Conservation (phyloP, 169 alveolate genomes). For the Besnoitia besnoiti region DNA sequence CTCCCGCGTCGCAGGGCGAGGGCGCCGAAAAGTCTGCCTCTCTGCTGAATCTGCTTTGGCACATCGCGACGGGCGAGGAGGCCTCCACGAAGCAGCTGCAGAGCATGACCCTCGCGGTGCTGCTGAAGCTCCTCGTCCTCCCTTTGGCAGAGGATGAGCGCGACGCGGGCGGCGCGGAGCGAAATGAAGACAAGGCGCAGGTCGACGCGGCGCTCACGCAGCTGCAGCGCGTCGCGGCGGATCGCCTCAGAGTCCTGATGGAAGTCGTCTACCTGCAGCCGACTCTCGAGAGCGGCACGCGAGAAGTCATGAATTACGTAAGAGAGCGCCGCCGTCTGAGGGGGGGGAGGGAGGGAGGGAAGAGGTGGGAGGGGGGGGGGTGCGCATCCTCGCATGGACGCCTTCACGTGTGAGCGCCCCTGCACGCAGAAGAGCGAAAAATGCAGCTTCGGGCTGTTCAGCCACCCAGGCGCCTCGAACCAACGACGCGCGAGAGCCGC, state of each 20-base stretch:
- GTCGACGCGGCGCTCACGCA: background rate
- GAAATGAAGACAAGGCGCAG: background rate
- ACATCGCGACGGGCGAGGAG: conserved; percentile 49
- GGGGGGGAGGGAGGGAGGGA: too few relatives aligned
- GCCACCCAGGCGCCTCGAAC: too few relatives aligned
- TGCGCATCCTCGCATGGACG: too few relatives aligned
- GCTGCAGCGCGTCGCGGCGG: conserved; percentile 12
- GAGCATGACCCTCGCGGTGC: conserved; percentile 25
- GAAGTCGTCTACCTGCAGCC: conserved; percentile 58
- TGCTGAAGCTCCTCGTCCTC: conserved; percentile 53
- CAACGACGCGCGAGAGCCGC: too few relatives aligned
- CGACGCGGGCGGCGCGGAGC: conserved; percentile 7
- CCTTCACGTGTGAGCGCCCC: too few relatives aligned
- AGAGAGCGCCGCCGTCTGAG: too few relatives aligned
- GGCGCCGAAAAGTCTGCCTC: background rate
- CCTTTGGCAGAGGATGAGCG: conserved; percentile 28
- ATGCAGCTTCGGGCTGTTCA: too few relatives aligned
- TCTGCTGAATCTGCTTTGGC: conserved; percentile 52
- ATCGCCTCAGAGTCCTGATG: conserved; percentile 33
- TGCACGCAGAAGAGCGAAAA: too few relatives aligned
- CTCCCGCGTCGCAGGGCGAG: background rate
- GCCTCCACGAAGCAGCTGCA: conserved; percentile 60
- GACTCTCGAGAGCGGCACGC: conserved; percentile 30
- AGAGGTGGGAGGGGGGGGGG: too few relatives aligned
- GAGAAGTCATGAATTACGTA: conserved; percentile 46